phyloP scores from a whole-genome alignment of 345 rosid genomes.

The Rhizophora mangle region DNA sequence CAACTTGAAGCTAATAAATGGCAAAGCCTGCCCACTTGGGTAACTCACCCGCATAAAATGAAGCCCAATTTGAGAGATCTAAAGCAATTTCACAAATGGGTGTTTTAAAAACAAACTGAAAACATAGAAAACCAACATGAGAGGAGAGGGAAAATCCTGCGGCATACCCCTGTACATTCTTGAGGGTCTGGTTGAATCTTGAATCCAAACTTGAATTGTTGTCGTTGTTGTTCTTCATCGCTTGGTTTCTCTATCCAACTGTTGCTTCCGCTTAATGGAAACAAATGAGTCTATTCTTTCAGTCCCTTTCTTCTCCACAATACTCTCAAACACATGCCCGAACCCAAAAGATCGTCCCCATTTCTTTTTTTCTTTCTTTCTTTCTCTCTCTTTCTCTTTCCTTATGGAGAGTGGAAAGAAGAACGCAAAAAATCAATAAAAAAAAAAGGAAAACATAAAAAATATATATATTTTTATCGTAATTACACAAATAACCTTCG shows the following conservation, averaged over 20 bases:
- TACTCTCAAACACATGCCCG: not conserved
- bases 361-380: no score
- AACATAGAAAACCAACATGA: not conserved
- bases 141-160: not conserved
- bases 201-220: conserved; percentile 56
- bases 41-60: not conserved
- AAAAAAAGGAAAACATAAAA: no score
- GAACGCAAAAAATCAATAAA: no score
- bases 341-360: no score
- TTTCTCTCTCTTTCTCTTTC: not conserved
- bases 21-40: not conserved
- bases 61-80: conserved; percentile 23
- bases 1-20: not conserved
- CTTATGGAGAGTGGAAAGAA: not conserved
- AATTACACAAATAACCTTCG: no score
- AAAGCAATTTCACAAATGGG: conserved; percentile 14
- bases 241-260: not conserved
- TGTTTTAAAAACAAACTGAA: conserved; percentile 3
- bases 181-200: conserved; percentile 85
- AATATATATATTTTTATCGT: no score
- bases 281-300: not conserved
- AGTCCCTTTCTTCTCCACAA: not conserved
- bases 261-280: not conserved
- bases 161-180: conserved; percentile 79
- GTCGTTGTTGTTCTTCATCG: conserved; percentile 32